Evolutionary conservation across 23 red algal genomes (phyloP), one percentile per base, ranked within the genome.

Genomic region (Gracilaria vermiculophylla): DNA sequence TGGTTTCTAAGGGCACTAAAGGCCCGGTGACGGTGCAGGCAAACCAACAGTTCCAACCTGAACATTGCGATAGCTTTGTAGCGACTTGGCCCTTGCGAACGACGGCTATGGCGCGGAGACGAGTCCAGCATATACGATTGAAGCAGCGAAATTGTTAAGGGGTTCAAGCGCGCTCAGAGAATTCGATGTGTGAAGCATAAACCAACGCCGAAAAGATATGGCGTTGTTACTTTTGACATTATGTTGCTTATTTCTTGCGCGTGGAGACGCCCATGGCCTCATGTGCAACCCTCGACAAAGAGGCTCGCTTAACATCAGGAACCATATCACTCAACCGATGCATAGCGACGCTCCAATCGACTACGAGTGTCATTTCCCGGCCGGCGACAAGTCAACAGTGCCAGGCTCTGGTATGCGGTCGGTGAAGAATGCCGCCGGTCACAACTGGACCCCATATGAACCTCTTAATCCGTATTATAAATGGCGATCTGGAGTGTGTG

Each of bases 391-490:
- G 61, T 39, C 39, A 44, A 48, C 56, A 25, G 19, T 13, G 40
- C 75, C 70, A 73, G 87, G 87, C 16, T 61, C 87, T 62, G 87
- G 87, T n/a, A 21, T 49, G 28, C 27, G 35, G 36, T 91, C 87
- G 21, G 60, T 71, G 3, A 62, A 81, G 61, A 36, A 48, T 34
- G 70, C 73, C 11, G 77, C 76, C 20, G 62, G 43, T 12, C 7
- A 73, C 35, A 27, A 50, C 45, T 91, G 87, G 87, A 80, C 87
- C 49, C 87, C 87, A 9, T 91, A 71, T 80, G 87, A 91, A 73
- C 87, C 87, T 0, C 24, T 72, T 31, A 69, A 23, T 13, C 41
- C 52, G 33, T 39, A 24, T 31, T 91, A 66, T 47, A 72, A 55
- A 40, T 91, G 87, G 87, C 72, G 87, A 53, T 50, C 45, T 11